Evolutionary conservation across 768 basidiomycete genomes (phyloP).

Genomic region (Rhizopogon roseolus): DNA sequence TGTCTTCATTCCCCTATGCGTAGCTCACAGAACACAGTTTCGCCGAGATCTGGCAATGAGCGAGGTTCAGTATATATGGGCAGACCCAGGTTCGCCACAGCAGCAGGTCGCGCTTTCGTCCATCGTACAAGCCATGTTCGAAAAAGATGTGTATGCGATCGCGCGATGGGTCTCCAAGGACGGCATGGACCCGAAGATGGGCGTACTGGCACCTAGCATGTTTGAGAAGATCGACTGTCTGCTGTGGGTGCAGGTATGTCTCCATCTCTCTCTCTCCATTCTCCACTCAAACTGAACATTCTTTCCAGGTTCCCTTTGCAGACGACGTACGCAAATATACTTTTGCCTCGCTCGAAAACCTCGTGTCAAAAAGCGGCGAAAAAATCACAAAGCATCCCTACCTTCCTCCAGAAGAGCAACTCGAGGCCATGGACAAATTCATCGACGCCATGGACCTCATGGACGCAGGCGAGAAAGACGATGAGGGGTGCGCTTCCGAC

Average conservation of each 20-base stretch:
- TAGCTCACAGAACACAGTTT: conserved; percentile 43
- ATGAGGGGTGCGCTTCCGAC: conserved; percentile 55
- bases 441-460: conserved; percentile 89
- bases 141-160: conserved; percentile 66
- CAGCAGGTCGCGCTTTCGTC: conserved; percentile 86
- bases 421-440: conserved; percentile 79
- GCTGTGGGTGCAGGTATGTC: conserved; percentile 76
- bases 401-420: conserved; percentile 74
- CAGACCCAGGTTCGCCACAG: conserved; percentile 55
- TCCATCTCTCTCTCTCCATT: background rate
- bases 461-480: conserved; percentile 70
- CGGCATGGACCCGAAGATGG: conserved; percentile 80
- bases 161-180: conserved; percentile 78
- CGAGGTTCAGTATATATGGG: conserved; percentile 85
- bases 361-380: conserved; percentile 75
- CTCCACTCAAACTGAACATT: background rate
- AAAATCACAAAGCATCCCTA: conserved; percentile 71
- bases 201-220: conserved; percentile 59
- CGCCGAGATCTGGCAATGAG: conserved; percentile 79
- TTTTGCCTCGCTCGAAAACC: conserved; percentile 74
- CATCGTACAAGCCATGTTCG: conserved; percentile 75
- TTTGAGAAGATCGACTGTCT: conserved; percentile 74
- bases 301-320: conserved; percentile 84
- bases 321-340: conserved; percentile 88
- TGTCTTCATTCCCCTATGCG: background rate